Base-by-base conservation (phyloP, 176 grass and related monocot species). In the Phragmites australis region DNA sequence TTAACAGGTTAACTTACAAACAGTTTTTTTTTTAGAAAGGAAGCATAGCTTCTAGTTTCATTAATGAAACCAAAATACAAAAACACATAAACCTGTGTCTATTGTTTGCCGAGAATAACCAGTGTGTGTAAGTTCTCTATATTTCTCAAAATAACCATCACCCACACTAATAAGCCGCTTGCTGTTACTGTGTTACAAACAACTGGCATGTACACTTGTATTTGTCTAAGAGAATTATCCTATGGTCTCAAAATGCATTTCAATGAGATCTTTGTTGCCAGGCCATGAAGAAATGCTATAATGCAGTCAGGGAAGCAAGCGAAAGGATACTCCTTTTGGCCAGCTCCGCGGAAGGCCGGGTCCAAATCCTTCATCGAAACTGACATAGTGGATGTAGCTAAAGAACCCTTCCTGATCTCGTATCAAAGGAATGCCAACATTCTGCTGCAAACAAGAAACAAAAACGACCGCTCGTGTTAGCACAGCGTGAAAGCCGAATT, bases 291-390 rank as follows among this genome's bases (percentile, higher is more conserved):
- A 72, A 61, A 52, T 2, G 9, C 60, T 30, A 62, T 19, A 34
- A 27, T 77, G 17, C 39, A n/a, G n/a, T n/a, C n/a, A 21, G 18
- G 15, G 3, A 42, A 72, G 50, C 41, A 72, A 69, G 37, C 21
- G 16, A 88, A 92, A 92, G 90, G 85, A 97, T 97, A 93, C 90
- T 92, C 90, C 67, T 97, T 97, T 55, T 90, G 85, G n/a, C 93
- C 93, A 67, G 86, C 88, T 29, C 90, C 93, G 3, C 80, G 88
- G 67, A 97, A 97, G 57, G 86, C 86, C 12, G 88, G 87, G 68
- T 97, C 90, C 77, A 97, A 93, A 90, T 97, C 90, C 44, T 90
- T 97, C 90, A 97, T 83, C 44, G 93, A 93, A 75, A 93, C 80
- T 21, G 90, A 82, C 93, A 97, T 97, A 29, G 29, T 87, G 37